A percentile compares a stretch with the other conserved stretches of the same genome.
These are phyloP conservation scores for Diaporthe ilicicola DNA, from an alignment of 2,329 filamentous ascomycete genomes.

Conservation along the genomic window DNA sequence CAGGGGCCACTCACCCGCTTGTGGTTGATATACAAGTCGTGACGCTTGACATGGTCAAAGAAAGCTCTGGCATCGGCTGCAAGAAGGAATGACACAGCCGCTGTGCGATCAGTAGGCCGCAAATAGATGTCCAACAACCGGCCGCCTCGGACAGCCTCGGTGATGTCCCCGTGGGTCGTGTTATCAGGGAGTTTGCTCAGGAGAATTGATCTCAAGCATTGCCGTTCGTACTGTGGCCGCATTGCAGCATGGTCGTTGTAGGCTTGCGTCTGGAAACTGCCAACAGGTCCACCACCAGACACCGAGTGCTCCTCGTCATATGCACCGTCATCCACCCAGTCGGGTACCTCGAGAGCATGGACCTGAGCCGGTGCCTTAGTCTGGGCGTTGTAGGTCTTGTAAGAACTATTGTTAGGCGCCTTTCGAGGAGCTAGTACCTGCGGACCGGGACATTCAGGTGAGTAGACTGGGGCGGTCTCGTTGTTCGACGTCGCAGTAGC, in stretches of 20 bases:
- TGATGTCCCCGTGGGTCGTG: conserved; percentile 72
- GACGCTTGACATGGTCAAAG: conserved; percentile 67
- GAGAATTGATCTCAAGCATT: conserved; percentile 65
- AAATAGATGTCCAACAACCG: conserved; percentile 74
- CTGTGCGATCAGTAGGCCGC: conserved; percentile 64
- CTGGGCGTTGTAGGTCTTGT: conserved; percentile 26
- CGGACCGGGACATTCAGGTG: background rate
- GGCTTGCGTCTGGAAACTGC: conserved; percentile 30
- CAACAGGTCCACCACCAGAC: conserved; percentile 28
- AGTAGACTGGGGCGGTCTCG: background rate
- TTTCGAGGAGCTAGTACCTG: background rate
- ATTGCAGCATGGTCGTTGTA: conserved; percentile 4
- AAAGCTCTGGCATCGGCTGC: conserved; percentile 71
- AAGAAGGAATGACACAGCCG: conserved; percentile 75
- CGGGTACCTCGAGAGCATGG: conserved; percentile 24
- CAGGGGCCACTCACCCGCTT: conserved; percentile 65
- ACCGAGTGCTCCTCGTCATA: background rate
- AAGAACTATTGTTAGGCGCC: background rate
- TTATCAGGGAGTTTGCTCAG: conserved; percentile 69
- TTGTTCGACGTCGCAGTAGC: conserved; percentile 1
- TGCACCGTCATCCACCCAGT: conserved; percentile 34
- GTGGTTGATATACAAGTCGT: conserved; percentile 74
- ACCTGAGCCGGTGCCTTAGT: conserved; percentile 15
- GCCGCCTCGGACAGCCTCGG: conserved; percentile 73
- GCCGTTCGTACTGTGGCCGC: conserved; percentile 45